phyloP scores from a whole-genome alignment of 2,329 filamentous ascomycete species.

The Aspergillus sp. region DNA sequence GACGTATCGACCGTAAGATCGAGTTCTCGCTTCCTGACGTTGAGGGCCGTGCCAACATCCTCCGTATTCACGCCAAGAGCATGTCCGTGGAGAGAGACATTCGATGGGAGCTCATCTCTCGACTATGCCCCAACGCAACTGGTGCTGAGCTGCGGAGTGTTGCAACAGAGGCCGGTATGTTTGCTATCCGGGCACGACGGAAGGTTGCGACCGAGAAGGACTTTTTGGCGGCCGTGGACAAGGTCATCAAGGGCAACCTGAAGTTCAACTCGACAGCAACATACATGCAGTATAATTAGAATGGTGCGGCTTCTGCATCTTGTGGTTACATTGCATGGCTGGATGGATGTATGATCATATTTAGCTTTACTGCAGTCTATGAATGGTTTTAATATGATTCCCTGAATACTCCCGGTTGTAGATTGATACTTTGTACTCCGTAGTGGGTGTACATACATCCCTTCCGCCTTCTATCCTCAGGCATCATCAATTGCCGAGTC shows the following conservation, averaged over 20 bases:
- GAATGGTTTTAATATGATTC: constrained; percentile 8
- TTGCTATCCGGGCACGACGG: constrained; percentile 85
- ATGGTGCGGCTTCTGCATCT: constrained; percentile 12
- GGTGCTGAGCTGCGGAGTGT: constrained; percentile 95
- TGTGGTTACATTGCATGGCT: constrained; percentile 21
- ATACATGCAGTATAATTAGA: constrained; percentile 98
- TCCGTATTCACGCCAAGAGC: constrained; percentile 97
- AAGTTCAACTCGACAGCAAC: constrained; percentile 99
- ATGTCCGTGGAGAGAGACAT: constrained; percentile 99
- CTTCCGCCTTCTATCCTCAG: too few species aligned
- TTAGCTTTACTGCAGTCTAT: constrained; percentile 17
- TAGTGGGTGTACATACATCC: background rate
- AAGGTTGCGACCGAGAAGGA: constrained; percentile 99
- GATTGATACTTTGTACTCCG: background rate
- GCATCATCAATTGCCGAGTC: too few species aligned
- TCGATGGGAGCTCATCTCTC: constrained; percentile 96
- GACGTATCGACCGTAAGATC: constrained; percentile 97
- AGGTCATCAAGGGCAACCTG: constrained; percentile 98
- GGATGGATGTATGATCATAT: constrained; percentile 31
- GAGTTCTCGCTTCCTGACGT: constrained; percentile 97
- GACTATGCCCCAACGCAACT: constrained; percentile 93
- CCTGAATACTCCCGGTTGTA: too few species aligned
- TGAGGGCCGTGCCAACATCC: constrained; percentile 93
- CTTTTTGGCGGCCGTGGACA: constrained; percentile 95
- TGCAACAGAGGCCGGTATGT: constrained; percentile 98